These are phyloP conservation scores for Euphrasia confusa DNA, from an alignment of 257 asterid species.

Conservation along the genomic window DNA sequence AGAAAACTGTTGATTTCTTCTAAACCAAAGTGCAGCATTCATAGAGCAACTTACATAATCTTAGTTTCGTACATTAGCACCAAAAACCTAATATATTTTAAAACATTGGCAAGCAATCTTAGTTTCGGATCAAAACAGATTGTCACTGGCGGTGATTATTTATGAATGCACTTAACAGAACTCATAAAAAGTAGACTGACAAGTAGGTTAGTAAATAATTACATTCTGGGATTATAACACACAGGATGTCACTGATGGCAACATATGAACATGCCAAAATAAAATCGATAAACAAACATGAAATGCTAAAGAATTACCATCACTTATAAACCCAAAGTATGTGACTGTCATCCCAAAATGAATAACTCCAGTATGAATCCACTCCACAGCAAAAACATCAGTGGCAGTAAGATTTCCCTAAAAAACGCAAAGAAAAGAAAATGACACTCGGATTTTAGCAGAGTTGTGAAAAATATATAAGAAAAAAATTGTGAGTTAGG, in stretches of 20 bases:
- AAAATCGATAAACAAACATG: not conserved
- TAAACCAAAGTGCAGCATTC: not conserved
- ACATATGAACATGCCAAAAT: not conserved
- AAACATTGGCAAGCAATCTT: not conserved
- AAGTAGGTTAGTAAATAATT: not conserved
- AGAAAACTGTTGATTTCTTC: not conserved
- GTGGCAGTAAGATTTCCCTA: slow-evolving; percentile 98
- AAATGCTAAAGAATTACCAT: slow-evolving; percentile 49
- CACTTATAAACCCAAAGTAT: slow-evolving; percentile 92
- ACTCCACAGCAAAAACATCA: slow-evolving; percentile 96
- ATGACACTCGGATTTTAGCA: slow-evolving; percentile 16
- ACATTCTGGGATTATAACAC: not conserved
- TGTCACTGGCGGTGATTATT: not conserved
- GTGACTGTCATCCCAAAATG: slow-evolving; percentile 93
- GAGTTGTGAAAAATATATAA: slow-evolving; percentile 7
- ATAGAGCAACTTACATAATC: not conserved
- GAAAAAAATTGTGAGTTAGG: not conserved
- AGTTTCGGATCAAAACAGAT: slow-evolving; percentile 1
- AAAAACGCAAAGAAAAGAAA: slow-evolving; percentile 12
- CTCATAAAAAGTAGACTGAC: not conserved
- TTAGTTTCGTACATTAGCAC: not conserved
- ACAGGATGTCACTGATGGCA: not conserved
- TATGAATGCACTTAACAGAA: not conserved
- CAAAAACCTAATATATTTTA: not conserved
- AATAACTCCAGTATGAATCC: slow-evolving; percentile 88